These are phyloP conservation scores for Amphibolis antarctica DNA, from an alignment of 106 monocot species.

Conservation along the genomic window DNA sequence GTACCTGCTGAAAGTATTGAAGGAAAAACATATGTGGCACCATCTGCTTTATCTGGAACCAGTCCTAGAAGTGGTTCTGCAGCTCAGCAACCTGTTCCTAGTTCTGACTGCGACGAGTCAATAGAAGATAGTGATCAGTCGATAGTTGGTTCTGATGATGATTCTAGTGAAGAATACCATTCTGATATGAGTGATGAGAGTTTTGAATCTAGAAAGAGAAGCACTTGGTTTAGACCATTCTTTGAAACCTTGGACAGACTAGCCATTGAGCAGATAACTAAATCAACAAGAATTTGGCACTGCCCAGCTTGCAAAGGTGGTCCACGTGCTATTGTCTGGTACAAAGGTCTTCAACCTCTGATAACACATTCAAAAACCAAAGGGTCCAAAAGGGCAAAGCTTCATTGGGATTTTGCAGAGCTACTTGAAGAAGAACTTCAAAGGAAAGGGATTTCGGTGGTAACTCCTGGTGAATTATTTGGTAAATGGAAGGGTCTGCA, in stretches of 20 bases:
- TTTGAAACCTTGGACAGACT: slow-evolving; percentile 58
- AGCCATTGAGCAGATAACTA: slow-evolving; percentile 45
- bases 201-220: slow-evolving; percentile 60
- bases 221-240: slow-evolving; percentile 59
- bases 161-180: slow-evolving; percentile 68
- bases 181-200: slow-evolving; percentile 80
- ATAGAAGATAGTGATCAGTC: slow-evolving; percentile 27
- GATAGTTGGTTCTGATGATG: slow-evolving; percentile 45
- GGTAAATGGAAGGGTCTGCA: slow-evolving; percentile 81
- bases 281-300: slow-evolving; percentile 77
- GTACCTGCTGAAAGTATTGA: too few relatives aligned
- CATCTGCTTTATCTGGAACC: too few relatives aligned
- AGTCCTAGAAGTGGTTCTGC: not conserved
- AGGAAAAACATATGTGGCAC: too few relatives aligned
- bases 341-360: slow-evolving; percentile 77
- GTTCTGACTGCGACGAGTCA: slow-evolving; percentile 18
- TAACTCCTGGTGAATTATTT: slow-evolving; percentile 62
- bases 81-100: not conserved
- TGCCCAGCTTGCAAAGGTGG: slow-evolving; percentile 86
- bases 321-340: slow-evolving; percentile 95
- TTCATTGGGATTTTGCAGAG: slow-evolving; percentile 66
- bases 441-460: slow-evolving; percentile 43
- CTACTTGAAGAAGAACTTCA: slow-evolving; percentile 82
- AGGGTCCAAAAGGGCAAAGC: slow-evolving; percentile 47
- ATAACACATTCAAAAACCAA: slow-evolving; percentile 90